Percentiles rank a stretch among this genome's conserved stretches.
Conservation (phyloP, 2,329 filamentous ascomycete genomes). For the Penicillium vulpinum region DNA sequence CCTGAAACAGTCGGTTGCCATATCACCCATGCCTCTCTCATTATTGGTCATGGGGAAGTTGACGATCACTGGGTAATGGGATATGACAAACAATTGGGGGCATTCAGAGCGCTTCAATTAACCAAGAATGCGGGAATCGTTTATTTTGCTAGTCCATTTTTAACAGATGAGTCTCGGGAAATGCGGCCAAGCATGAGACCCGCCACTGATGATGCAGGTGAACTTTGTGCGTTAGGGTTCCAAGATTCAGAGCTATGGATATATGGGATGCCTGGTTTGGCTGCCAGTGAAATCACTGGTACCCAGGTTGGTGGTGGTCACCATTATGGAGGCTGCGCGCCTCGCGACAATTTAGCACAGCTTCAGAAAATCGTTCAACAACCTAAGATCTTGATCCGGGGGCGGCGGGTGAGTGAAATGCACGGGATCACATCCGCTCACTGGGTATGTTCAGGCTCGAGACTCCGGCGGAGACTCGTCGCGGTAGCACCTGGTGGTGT, state of each 20-base stretch:
- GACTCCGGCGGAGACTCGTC: constrained; percentile 54
- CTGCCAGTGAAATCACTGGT: constrained; percentile 4
- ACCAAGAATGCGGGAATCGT: constrained; percentile 76
- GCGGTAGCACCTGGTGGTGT: constrained; percentile 70
- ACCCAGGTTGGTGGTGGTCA: constrained; percentile 18
- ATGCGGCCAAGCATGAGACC: constrained; percentile 69
- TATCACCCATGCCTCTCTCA: constrained; percentile 69
- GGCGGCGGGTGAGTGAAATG: constrained; percentile 64
- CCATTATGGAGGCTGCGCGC: constrained; percentile 16
- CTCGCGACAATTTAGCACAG: constrained; percentile 28
- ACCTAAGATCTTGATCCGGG: constrained; percentile 70
- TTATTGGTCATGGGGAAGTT: constrained; percentile 51
- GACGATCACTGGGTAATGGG: constrained; percentile 76
- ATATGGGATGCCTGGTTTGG: constrained; percentile 68
- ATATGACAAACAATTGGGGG: constrained; percentile 74
- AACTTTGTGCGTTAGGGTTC: constrained; percentile 73
- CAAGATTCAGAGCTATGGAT: constrained; percentile 72
- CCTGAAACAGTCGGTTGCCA: constrained; percentile 72
- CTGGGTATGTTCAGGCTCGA: constrained; percentile 64
- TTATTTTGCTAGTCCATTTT: constrained; percentile 70
- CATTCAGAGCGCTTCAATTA: constrained; percentile 73
- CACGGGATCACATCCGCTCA: constrained; percentile 67
- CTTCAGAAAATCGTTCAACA: constrained; percentile 38
- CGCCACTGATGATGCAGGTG: constrained; percentile 66
- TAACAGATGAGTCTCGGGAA: constrained; percentile 52